Evolutionary conservation across 169 alveolate genomes (phyloP), one percentile per base, ranked within the genome.

Genomic region (Eimeria sp.): DNA sequence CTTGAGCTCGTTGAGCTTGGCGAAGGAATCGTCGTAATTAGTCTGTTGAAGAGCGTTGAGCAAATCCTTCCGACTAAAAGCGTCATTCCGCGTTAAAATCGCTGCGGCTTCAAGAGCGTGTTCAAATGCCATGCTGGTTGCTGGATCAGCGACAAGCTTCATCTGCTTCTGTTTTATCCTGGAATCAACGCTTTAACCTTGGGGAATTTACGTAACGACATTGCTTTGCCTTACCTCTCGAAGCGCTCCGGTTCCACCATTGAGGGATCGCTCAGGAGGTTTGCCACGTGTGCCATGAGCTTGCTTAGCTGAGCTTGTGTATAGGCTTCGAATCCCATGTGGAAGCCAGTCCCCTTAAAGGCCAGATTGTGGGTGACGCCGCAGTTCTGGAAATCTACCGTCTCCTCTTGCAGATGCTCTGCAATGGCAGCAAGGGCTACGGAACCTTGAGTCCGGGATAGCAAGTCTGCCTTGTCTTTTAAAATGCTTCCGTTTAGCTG

Each of bases 61-160:
- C 61, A 95, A 63, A 27, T 89, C 95, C 80, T 80, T 73, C 30
- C 95, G 91, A 87, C 95, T 88, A 72, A 72, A 67, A 6, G 95
- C 96, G 67, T 88, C 95, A 89, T 89, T 95, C 43, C 89, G 67
- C 30, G 92, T 92, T 89, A 95, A 49, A 34, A 95, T 80, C 5
- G 95, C 92, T 13, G 95, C 95, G 34, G 96, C 95, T 80, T 87
- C 95, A 49, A 95, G 67, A 20, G 96, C 96, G 67, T 95, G 96
- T 54, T 95, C 95, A 73, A 78, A 95, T 47, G 96, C 96, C 93
- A 94, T 47, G 89, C 51, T 61, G 57, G 94, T 82, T 10, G 96
- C 89, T 45, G 96, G 93, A n/a, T 84, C 94, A n/a, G 90, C 96
- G 54, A 94, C 88, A 1, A 82, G 78, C 70, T 94, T 89, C 49